A percentile compares a stretch with the other conserved stretches of the same genome.
These are phyloP conservation scores for Metschnikowia cerradonensis DNA, from an alignment of 805 yeast species.

Conservation along the genomic window DNA sequence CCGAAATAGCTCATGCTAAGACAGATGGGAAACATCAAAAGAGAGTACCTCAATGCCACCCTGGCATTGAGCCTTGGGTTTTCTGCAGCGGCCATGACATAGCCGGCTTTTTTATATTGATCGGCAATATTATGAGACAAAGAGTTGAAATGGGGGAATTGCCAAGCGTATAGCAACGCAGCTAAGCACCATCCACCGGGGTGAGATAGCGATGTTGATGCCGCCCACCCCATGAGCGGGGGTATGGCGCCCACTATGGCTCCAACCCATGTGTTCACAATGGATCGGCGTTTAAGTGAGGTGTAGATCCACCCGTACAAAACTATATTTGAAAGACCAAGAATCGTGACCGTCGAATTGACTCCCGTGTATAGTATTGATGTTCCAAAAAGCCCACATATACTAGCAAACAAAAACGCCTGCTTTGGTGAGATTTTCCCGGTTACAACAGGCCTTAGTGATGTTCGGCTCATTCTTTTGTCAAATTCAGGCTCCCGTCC, in stretches of 20 bases:
- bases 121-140: slow-evolving; percentile 82
- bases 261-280: slow-evolving; percentile 96
- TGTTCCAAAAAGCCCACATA: slow-evolving; percentile 69
- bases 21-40: slow-evolving; percentile 93
- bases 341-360: slow-evolving; percentile 73
- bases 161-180: slow-evolving; percentile 91
- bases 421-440: slow-evolving; percentile 72
- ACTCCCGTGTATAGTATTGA: slow-evolving; percentile 72
- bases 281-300: slow-evolving; percentile 77
- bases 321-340: slow-evolving; percentile 78
- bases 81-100: slow-evolving; percentile 94
- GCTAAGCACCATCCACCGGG: slow-evolving; percentile 97
- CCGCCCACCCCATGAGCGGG: slow-evolving; percentile 98
- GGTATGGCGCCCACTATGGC: slow-evolving; percentile 99
- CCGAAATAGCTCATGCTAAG: slow-evolving; percentile 73
- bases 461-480: slow-evolving; percentile 80
- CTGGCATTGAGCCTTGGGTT: slow-evolving; percentile 90
- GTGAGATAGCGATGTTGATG: slow-evolving; percentile 66
- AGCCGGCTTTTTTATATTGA: slow-evolving; percentile 90
- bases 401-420: slow-evolving; percentile 77
- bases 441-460: slow-evolving; percentile 83
- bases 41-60: slow-evolving; percentile 83
- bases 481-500: slow-evolving; percentile 93
- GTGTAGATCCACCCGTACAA: slow-evolving; percentile 91
- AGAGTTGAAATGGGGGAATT: slow-evolving; percentile 95